Percentiles rank a stretch among this genome's conserved stretches.
Conservation (phyloP, 495 filamentous ascomycete genomes). For the Trichoderma erinaceum region DNA sequence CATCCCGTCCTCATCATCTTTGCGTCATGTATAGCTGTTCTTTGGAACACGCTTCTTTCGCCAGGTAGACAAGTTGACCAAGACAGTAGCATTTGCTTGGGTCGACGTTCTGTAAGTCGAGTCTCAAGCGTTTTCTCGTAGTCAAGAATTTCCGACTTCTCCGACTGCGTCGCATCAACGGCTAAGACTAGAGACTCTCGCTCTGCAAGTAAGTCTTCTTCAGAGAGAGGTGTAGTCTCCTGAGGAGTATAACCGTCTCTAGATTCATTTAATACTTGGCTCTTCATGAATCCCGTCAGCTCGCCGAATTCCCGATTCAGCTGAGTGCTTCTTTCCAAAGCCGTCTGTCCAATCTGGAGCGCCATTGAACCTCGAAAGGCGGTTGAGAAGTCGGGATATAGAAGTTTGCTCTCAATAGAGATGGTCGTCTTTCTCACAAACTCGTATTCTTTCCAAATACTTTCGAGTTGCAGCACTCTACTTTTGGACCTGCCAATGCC, state of each 20-base stretch:
- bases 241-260: neutral
- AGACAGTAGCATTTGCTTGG: neutral
- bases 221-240: neutral
- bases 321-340: neutral
- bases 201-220: neutral
- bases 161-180: neutral
- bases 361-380: constrained; percentile 5
- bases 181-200: neutral
- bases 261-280: neutral
- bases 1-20: neutral
- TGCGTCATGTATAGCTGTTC: neutral
- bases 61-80: neutral
- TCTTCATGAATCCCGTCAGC: neutral
- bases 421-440: constrained; percentile 1
- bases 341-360: neutral
- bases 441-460: constrained; percentile 4
- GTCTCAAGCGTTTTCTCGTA: neutral
- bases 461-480: constrained; percentile 9
- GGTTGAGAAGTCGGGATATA: neutral
- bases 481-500: neutral
- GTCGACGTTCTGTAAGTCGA: neutral
- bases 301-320: neutral
- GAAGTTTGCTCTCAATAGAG: neutral
- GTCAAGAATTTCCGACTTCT: neutral
- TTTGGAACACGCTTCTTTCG: neutral